A percentile compares a stretch with the other conserved stretches of the same genome.
Conservation (phyloP, 192 early-diverging fungal species). For the Coemansia sp. region DNA sequence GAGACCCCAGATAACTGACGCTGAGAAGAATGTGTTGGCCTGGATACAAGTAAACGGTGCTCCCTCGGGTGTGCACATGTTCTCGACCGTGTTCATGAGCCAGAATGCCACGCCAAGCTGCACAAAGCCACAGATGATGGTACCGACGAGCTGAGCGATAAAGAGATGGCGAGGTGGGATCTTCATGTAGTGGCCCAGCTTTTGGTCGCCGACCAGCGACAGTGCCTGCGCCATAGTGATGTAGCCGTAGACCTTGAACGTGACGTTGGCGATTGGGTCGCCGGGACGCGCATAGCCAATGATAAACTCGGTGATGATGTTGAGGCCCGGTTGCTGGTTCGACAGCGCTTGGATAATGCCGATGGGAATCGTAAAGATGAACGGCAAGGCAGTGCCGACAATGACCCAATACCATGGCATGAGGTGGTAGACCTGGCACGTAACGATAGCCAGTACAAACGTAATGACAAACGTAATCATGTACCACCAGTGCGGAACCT, state of each 20-base stretch:
- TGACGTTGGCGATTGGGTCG: slow-evolving; percentile 75
- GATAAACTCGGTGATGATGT: slow-evolving; percentile 84
- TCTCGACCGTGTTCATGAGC: slow-evolving; percentile 59
- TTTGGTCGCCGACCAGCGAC: slow-evolving; percentile 64
- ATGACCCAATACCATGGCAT: slow-evolving; percentile 74
- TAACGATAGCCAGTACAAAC: slow-evolving; percentile 39
- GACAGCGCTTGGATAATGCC: slow-evolving; percentile 79
- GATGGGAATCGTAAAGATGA: slow-evolving; percentile 73
- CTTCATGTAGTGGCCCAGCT: slow-evolving; percentile 81
- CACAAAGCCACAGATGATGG: slow-evolving; percentile 66
- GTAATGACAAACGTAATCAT: slow-evolving; percentile 38
- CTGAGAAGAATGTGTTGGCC: slow-evolving; percentile 65
- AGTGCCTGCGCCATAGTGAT: slow-evolving; percentile 75
- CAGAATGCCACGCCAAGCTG: slow-evolving; percentile 69
- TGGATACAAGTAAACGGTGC: slow-evolving; percentile 67
- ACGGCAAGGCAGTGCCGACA: slow-evolving; percentile 58
- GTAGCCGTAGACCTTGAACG: slow-evolving; percentile 84
- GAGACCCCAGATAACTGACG: slow-evolving; percentile 79
- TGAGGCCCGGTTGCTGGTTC: slow-evolving; percentile 73
- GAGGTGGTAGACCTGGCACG: slow-evolving; percentile 46
- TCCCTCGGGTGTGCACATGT: slow-evolving; percentile 59
- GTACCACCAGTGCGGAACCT: slow-evolving; percentile 80
- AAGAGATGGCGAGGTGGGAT: slow-evolving; percentile 80
- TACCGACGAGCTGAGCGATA: slow-evolving; percentile 73
- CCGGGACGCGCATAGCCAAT: slow-evolving; percentile 76